Percentiles rank a stretch among this genome's conserved stretches.
These are phyloP conservation scores for Metarhizium anisopliae DNA, from an alignment of 2,329 filamentous ascomycete species.

Conservation along the genomic window DNA sequence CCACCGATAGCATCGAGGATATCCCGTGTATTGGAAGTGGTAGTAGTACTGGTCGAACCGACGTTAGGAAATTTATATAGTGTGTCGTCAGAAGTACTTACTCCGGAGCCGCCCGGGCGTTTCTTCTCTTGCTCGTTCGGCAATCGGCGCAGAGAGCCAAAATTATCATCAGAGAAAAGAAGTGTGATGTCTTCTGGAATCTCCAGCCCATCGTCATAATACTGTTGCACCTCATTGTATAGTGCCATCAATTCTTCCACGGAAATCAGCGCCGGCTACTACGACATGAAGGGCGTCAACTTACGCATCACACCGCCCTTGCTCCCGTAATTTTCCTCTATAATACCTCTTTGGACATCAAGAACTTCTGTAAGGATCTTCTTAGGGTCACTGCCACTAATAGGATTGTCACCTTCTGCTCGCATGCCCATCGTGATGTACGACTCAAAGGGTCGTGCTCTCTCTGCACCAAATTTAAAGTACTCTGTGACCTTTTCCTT, in stretches of 20 bases:
- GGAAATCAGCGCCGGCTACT: neutral
- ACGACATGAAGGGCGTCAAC: neutral
- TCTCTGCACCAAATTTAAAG: slow-evolving; percentile 45
- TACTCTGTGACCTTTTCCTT: slow-evolving; percentile 43
- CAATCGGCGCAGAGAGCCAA: slow-evolving; percentile 48
- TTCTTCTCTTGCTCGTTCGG: slow-evolving; percentile 42
- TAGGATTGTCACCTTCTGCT: slow-evolving; percentile 46
- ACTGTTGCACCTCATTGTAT: slow-evolving; percentile 57
- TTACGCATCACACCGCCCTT: slow-evolving; percentile 32
- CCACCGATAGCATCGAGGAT: slow-evolving; percentile 51
- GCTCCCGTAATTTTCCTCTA: slow-evolving; percentile 40
- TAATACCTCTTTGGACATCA: slow-evolving; percentile 41
- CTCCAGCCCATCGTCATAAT: slow-evolving; percentile 50
- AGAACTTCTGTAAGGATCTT: slow-evolving; percentile 45
- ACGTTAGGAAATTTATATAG: neutral
- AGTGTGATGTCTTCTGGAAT: slow-evolving; percentile 54
- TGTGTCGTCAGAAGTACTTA: slow-evolving; percentile 20
- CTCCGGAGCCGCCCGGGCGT: slow-evolving; percentile 47
- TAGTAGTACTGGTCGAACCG: slow-evolving; percentile 30
- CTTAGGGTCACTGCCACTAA: slow-evolving; percentile 41
- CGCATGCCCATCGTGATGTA: slow-evolving; percentile 53
- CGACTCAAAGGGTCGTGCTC: slow-evolving; percentile 47
- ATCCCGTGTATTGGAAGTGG: slow-evolving; percentile 55
- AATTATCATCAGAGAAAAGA: slow-evolving; percentile 56
- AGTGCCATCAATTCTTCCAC: slow-evolving; percentile 49